Evolutionary conservation across 495 filamentous ascomycete genomes (phyloP), one percentile per base, ranked within the genome.

Genomic region (Aspergillus olivimuriae): DNA sequence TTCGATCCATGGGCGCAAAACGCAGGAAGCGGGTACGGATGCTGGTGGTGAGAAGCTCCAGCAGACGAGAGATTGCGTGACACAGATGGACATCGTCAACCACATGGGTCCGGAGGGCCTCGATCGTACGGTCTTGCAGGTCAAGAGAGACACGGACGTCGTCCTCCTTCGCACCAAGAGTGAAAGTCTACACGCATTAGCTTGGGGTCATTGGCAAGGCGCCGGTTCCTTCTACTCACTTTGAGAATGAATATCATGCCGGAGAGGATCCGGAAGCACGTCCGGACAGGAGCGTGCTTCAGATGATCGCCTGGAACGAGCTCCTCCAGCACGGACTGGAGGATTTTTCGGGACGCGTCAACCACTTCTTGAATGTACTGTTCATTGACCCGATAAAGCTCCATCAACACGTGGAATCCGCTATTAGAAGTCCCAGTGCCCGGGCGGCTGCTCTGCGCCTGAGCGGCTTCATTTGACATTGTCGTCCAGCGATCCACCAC

Each of bases 71-170:
- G 52, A 96, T 95, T 10, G 88, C 82, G 39, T 89, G 87, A 22
- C 83, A 91, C n/a, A 98, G 75, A 63, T 98, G 92, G 15, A 98
- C 87, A 53, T 97, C 92, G 58, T 98, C 92, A 4, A 96, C 91
- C 1, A 94, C 87, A 40, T 82, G 91, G 43, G 78, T 86, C 17
- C 85, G 78, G 17, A 98, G 72, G 16, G 87, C 89, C 48, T 84
- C 73, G 1, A 94, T 82, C 0, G 86, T 87, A 12, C 74, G 66
- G 56, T 94, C 86, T 64, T 97, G 82, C 7, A 97, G 75, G 7
- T 74, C 75, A 24, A 97, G 79, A 24, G 86, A 91, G 17, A 86
- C 67, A 44, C 83, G 79, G 10, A 95, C 87, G 48, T 96, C 91
- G 45, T 84, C 82, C 66, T 92, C 89, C 35, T 85, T 84, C 2